phyloP scores from a whole-genome alignment of 176 grass and related monocot species.

The Alopecurus myosuroides region DNA sequence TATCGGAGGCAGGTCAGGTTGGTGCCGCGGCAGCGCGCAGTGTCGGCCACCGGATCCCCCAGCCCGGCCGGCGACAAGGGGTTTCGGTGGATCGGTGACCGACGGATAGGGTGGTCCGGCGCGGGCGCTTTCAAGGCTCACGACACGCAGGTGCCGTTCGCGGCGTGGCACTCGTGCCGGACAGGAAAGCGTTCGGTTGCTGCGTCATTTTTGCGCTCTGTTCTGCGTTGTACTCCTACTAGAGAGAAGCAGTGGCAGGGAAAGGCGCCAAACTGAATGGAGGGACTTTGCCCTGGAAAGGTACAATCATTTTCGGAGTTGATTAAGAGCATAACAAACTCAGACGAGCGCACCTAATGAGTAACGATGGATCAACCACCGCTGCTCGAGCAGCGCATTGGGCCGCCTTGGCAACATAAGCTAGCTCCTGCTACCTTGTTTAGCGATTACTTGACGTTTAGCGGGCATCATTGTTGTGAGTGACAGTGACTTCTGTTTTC shows the following conservation, averaged over 20 bases:
- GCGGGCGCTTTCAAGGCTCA: background rate
- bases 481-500: background rate
- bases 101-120: background rate
- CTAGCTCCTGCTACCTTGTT: background rate
- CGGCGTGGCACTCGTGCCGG: constrained; percentile 13
- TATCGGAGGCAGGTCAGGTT: background rate
- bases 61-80: background rate
- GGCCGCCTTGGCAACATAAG: constrained; percentile 17
- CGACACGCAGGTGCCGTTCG: background rate
- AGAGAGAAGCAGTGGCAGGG: background rate
- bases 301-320: background rate
- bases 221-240: no score
- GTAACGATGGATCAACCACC: background rate
- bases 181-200: constrained; percentile 2
- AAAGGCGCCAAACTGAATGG: constrained; percentile 3
- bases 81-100: background rate
- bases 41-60: background rate
- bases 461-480: background rate
- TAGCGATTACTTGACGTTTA: no score
- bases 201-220: background rate
- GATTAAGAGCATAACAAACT: constrained; percentile 14
- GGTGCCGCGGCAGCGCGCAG: constrained; percentile 13
- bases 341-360: constrained; percentile 3
- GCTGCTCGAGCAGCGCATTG: background rate
- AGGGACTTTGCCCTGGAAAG: constrained; percentile 9